Evolutionary conservation across 768 basidiomycete species (phyloP), one percentile per base, ranked within the genome.

Genomic region (Myochromella boudieri): DNA sequence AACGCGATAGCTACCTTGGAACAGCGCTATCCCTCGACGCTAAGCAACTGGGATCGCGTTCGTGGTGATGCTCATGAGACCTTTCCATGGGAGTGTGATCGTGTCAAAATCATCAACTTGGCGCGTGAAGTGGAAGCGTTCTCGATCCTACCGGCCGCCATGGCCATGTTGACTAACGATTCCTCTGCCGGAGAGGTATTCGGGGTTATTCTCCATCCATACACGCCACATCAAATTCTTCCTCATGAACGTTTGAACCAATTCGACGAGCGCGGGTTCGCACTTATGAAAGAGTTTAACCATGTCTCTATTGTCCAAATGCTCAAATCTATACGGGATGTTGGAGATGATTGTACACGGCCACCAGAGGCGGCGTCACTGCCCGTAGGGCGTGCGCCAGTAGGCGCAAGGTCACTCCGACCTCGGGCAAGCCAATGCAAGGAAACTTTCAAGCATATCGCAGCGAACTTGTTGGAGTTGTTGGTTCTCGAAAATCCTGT

Each of bases 151-250:
- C 58, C 58, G 4, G 42, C 53, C 0, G 58, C 58, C 18, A 57
- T 59, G 55, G 58, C 58, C 14, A 46, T 49, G 34, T 46, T 59
- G 3, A 46, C 53, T 4, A 57, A 59, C 44, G 53, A 56, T 20
- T 41, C 49, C 37, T 54, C 53, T 9, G 55, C 55, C 2, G 51
- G 55, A 9, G 55, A 59, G 24, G 55, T 56, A 1, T 59, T 59
- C 17, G 53, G 55, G 5, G 46, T 56, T 2, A 32, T 25, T 0
- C 31, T 56, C 0, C 48, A 52, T 31, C 14, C 48, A 3, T 20
- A 14, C 17, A 22, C 31, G 10, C 42, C 36, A 7, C 36, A 28
- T 6, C 46, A 21, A 6, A 22, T 12, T 10, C 15, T 32, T 4
- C 42, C 27, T 2, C 41, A 42, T 14, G 2, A 12, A 5, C 17